phyloP scores from a whole-genome alignment of 1,284 basidiomycete species.

The Apiotrichum domesticum region DNA sequence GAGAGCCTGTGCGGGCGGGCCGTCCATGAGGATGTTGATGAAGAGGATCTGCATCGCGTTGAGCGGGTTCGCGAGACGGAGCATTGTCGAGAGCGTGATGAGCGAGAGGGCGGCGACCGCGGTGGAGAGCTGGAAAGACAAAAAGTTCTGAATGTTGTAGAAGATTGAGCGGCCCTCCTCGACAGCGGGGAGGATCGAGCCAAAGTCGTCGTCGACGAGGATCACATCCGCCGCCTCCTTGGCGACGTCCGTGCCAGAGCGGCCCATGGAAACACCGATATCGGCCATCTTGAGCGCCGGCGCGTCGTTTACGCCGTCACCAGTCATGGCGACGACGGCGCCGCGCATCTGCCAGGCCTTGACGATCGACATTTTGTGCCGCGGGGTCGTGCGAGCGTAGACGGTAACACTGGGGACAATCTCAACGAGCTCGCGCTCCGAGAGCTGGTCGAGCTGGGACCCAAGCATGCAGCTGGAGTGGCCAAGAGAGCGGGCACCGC shows the following conservation, averaged over 20 bases:
- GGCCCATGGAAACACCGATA: slow-evolving; percentile 97
- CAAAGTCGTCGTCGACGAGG: slow-evolving; percentile 58
- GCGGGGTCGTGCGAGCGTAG: slow-evolving; percentile 90
- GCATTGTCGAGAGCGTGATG: slow-evolving; percentile 86
- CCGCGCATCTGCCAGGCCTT: slow-evolving; percentile 89
- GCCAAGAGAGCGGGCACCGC: slow-evolving; percentile 51
- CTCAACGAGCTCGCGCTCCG: slow-evolving; percentile 68
- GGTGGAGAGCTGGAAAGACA: slow-evolving; percentile 93
- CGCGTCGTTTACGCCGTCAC: slow-evolving; percentile 94
- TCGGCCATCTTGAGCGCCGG: slow-evolving; percentile 95
- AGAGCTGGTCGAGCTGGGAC: slow-evolving; percentile 68
- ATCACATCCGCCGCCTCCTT: slow-evolving; percentile 98
- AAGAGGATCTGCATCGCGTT: slow-evolving; percentile 99
- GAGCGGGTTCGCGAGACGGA: slow-evolving; percentile 82
- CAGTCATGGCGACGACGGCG: slow-evolving; percentile 96
- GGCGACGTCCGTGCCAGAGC: slow-evolving; percentile 91
- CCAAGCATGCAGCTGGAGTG: too few relatives aligned
- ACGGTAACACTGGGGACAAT: slow-evolving; percentile 82
- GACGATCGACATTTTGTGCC: slow-evolving; percentile 89
- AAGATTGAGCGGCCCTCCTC: slow-evolving; percentile 96
- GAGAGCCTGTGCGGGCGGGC: slow-evolving; percentile 91
- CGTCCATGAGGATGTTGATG: slow-evolving; percentile 98
- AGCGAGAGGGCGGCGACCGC: slow-evolving; percentile 90
- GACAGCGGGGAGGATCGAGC: slow-evolving; percentile 91
- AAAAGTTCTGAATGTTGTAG: slow-evolving; percentile 97